These are phyloP conservation scores for Aureobasidium sp. DNA, from an alignment of 2,329 filamentous ascomycete species.

Conservation along the genomic window DNA sequence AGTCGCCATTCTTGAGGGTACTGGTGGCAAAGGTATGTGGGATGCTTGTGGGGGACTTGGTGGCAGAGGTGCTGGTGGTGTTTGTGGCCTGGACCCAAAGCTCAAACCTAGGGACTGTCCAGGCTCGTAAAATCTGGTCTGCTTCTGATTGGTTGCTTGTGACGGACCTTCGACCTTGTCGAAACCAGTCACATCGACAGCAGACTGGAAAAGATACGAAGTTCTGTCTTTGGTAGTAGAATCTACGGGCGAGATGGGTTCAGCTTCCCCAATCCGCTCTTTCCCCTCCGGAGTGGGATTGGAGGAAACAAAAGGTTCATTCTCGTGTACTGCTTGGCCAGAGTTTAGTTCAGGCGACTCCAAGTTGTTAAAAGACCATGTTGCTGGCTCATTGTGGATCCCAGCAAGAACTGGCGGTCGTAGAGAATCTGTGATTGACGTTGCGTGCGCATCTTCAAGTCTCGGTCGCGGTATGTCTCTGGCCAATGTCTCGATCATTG, in stretches of 20 bases:
- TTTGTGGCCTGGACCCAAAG: neutral
- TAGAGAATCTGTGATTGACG: neutral
- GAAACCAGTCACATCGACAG: constrained; percentile 22
- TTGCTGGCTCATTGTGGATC: neutral
- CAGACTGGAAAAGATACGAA: constrained; percentile 38
- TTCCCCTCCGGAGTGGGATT: neutral
- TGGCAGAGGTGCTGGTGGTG: neutral
- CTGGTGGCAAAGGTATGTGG: neutral
- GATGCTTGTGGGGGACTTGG: neutral
- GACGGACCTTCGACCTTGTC: neutral
- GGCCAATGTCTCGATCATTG: neutral
- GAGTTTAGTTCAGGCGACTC: neutral
- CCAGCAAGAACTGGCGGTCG: no score
- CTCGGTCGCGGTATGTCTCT: neutral
- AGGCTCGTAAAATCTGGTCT: neutral
- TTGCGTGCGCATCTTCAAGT: neutral
- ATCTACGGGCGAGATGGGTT: constrained; percentile 29
- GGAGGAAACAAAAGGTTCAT: neutral
- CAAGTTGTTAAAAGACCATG: constrained; percentile 7
- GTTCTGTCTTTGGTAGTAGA: constrained; percentile 38
- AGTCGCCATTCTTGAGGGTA: neutral
- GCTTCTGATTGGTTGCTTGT: neutral
- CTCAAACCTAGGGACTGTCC: neutral
- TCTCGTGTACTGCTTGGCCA: neutral
- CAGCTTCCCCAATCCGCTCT: neutral